Evolutionary conservation across 805 yeast species (phyloP), one percentile per base, ranked within the genome.

Genomic region (Myxozyma monticola): DNA sequence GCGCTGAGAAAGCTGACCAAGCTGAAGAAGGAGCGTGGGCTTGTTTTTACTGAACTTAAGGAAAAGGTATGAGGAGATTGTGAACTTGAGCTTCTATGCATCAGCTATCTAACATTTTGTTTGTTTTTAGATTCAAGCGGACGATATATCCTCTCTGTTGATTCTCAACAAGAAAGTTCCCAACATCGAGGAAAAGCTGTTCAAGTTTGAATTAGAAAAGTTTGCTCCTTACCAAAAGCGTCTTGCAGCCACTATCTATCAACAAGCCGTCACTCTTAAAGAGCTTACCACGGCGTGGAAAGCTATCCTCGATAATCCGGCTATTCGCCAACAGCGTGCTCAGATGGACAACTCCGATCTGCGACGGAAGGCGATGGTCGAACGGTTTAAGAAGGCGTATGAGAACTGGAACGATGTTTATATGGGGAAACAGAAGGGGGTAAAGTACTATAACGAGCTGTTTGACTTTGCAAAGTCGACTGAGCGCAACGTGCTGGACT

Each of bases 141-240:
- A 91, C 68, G 97, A 91, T 64, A 88, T 89, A 42, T 84, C 96
- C 0, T 82, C 84, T 45, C 72, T 83, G 10, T 72, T 91, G 28
- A 77, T 91, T 7, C 71, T 83, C 57, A 84, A 86, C 63, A 80
- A 78, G 53, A 75, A 78, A 37, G 76, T 75, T 33, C 70, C 80
- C 4, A 80, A 79, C 6, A 74, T 77, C 38, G 89, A 84, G 50
- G 71, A 76, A 8, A 68, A 54, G 3, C 64, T 85, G 12, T 89
- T 90, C 64, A 77, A 80, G 15, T 76, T 78, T 49, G 96, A 88
- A 65, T 70, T 91, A 56, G 78, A 75, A 42, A 91, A 91, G 67
- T 91, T 88, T 66, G 78, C 77, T 31, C 84, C 84, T 0, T 81
- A 79, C 56, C 80, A 80, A 44, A 74, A 76, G 1, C 78, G 95